Conservation (phyloP, 352 stramenopile genomes). For the Pythium monospermum region DNA sequence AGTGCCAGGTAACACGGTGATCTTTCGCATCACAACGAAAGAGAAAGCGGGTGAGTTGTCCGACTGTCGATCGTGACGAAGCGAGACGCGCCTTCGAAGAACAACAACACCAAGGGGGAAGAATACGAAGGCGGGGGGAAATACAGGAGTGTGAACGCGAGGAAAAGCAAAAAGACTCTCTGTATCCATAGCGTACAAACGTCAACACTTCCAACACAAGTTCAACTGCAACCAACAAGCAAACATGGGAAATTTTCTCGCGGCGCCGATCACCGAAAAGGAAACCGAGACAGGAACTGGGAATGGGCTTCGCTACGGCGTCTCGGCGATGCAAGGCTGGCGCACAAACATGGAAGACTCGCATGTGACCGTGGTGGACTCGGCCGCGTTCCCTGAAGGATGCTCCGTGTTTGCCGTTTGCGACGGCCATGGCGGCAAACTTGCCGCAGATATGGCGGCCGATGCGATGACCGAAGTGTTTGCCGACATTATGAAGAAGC, state of each 20-base stretch:
- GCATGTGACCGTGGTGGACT: constrained; percentile 55
- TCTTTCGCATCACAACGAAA: no score
- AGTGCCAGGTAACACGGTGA: no score
- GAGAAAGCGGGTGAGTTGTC: no score
- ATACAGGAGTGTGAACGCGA: no score
- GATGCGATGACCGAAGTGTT: constrained; percentile 38
- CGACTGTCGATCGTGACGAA: no score
- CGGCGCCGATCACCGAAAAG: constrained; percentile 74
- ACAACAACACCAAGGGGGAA: no score
- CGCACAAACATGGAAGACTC: constrained; percentile 80
- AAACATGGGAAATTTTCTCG: constrained; percentile 80
- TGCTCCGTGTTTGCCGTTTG: constrained; percentile 77
- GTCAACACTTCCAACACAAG: constrained; percentile 1
- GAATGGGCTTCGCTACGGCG: constrained; percentile 54
- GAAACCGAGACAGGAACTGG: constrained; percentile 44
- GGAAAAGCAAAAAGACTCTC: no score
- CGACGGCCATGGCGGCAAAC: constrained; percentile 67
- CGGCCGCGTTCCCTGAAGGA: constrained; percentile 32
- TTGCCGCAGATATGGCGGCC: constrained; percentile 49
- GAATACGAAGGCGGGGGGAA: no score
- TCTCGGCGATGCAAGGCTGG: constrained; percentile 82
- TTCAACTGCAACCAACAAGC: constrained; percentile 11
- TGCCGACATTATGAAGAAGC: constrained; percentile 27
- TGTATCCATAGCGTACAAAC: no score
- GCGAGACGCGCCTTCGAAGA: no score